Base-by-base conservation (phyloP, 2,329 filamentous ascomycete genomes). In the Fusarium tanahbumbuense region DNA sequence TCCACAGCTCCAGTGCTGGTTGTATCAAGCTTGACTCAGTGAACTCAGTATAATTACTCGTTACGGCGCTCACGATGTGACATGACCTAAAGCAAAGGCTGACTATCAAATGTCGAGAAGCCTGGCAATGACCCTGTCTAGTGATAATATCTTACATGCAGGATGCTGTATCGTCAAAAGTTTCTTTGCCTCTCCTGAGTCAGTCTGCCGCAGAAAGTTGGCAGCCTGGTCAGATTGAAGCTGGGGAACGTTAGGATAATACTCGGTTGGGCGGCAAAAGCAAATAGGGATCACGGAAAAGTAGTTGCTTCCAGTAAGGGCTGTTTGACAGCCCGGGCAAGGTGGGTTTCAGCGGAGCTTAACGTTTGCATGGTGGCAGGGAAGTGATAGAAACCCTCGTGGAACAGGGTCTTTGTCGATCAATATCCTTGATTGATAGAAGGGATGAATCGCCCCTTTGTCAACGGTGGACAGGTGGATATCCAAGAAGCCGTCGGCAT, bases 391-490 rank as follows among this genome's bases (percentile, higher is more conserved):
- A 56, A 68, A 60, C 48, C 50, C 54, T 70, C 67, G 52, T 70
- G 67, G 67, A 64, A 70, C 58, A 71, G 67, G 67, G 63, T 60
- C 62, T 37, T 47, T 54, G 67, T 71, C 67, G 67, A 70, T 70
- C 67, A 71, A 45, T 50, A 45, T 56, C 49, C 67, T 56, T 67
- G 62, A 60, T 52, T 54, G 47, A 66, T 46, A 70, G 63, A 67
- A 64, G 46, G 67, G 63, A 64, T 68, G 67, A 71, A 70, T 53
- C 32, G 59, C 40, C 63, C 58, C 32, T 32, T 60, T n/a, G 32
- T 46, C 25, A 32, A 48, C 30, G 23, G 56, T 55, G 54, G 55
- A 53, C 27, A 46, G 49, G 53, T 70, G 63, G 62, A 64, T 56
- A 56, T 64, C 27, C 27, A 56, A 59, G 54, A 40, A 48, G 57